phyloP scores from a whole-genome alignment of 495 filamentous ascomycete species.

The Bryoglossum gracile region DNA sequence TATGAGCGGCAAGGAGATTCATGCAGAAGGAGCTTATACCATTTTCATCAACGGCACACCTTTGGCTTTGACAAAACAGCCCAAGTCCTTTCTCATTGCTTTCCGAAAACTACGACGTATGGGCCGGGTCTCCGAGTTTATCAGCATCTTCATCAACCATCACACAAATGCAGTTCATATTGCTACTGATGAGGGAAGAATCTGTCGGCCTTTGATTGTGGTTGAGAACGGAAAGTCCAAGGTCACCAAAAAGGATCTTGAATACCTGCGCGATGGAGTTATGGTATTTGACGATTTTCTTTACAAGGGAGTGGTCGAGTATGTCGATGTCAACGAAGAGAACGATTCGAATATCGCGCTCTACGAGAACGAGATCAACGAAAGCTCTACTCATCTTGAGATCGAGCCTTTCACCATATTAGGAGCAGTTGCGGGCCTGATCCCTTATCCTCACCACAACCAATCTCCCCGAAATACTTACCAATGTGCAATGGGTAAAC shows the following conservation, averaged over 20 bases:
- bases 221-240: slow-evolving; percentile 78
- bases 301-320: slow-evolving; percentile 81
- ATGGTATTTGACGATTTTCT: slow-evolving; percentile 93
- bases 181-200: slow-evolving; percentile 91
- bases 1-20: slow-evolving; percentile 72
- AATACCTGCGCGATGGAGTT: slow-evolving; percentile 67
- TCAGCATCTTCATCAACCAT: slow-evolving; percentile 90
- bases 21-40: slow-evolving; percentile 73
- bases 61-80: slow-evolving; percentile 70
- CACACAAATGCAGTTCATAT: slow-evolving; percentile 90
- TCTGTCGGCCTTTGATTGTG: slow-evolving; percentile 90
- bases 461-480: slow-evolving; percentile 99
- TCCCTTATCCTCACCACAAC: slow-evolving; percentile 98
- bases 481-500: slow-evolving; percentile 99
- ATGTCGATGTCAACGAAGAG: slow-evolving; percentile 97
- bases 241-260: slow-evolving; percentile 67
- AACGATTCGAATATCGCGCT: slow-evolving; percentile 91
- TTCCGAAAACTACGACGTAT: slow-evolving; percentile 81
- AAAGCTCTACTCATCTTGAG: slow-evolving; percentile 83
- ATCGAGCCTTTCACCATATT: slow-evolving; percentile 97
- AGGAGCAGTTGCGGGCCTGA: slow-evolving; percentile 93
- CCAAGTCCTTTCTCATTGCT: slow-evolving; percentile 71
- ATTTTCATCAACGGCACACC: slow-evolving; percentile 95
- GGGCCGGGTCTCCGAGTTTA: slow-evolving; percentile 86
- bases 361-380: slow-evolving; percentile 72